Conservation (phyloP, 495 filamentous ascomycete species). For the Durotheca rogersii region DNA sequence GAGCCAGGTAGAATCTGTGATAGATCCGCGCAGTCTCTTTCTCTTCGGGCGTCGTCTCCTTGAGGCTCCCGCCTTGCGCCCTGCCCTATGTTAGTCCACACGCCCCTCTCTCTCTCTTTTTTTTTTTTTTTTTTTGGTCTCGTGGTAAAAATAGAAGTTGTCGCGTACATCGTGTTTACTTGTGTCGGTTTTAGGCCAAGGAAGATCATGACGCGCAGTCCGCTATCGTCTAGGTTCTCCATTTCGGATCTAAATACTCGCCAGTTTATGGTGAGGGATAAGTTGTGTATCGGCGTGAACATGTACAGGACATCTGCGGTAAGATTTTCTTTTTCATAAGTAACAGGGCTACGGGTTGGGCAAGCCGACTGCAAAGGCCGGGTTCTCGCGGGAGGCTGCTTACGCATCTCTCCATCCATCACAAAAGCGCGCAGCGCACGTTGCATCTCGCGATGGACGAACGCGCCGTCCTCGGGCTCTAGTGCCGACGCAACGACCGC, state of each 20-base stretch:
- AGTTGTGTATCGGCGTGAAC: slow-evolving; percentile 70
- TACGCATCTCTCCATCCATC: slow-evolving; percentile 77
- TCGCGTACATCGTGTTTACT: slow-evolving; percentile 77
- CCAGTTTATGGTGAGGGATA: slow-evolving; percentile 65
- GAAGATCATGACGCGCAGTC: slow-evolving; percentile 65
- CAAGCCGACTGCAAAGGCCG: too few species aligned
- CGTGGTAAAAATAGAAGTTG: too few species aligned
- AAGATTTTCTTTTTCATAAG: too few species aligned
- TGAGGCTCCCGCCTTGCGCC: slow-evolving; percentile 68
- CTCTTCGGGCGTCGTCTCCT: slow-evolving; percentile 62
- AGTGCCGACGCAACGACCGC: slow-evolving; percentile 74
- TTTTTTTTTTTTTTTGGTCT: too few species aligned
- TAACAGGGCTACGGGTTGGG: too few species aligned
- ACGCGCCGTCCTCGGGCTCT: slow-evolving; percentile 74
- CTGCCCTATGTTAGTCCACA: slow-evolving; percentile 47
- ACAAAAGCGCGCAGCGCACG: slow-evolving; percentile 72
- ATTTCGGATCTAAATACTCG: slow-evolving; percentile 69
- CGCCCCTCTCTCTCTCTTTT: too few species aligned
- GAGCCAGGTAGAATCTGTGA: slow-evolving; percentile 74
- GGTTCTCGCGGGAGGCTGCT: too few species aligned
- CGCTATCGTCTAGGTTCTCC: slow-evolving; percentile 69
- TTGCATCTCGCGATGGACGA: slow-evolving; percentile 68
- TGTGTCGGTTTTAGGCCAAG: slow-evolving; percentile 68
- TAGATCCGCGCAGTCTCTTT: slow-evolving; percentile 64
- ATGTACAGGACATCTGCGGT: slow-evolving; percentile 66